Percentiles rank a stretch among this genome's conserved stretches.
These are phyloP conservation scores for Penicillium digitatum DNA, from an alignment of 2,329 filamentous ascomycete genomes.

Conservation along the genomic window DNA sequence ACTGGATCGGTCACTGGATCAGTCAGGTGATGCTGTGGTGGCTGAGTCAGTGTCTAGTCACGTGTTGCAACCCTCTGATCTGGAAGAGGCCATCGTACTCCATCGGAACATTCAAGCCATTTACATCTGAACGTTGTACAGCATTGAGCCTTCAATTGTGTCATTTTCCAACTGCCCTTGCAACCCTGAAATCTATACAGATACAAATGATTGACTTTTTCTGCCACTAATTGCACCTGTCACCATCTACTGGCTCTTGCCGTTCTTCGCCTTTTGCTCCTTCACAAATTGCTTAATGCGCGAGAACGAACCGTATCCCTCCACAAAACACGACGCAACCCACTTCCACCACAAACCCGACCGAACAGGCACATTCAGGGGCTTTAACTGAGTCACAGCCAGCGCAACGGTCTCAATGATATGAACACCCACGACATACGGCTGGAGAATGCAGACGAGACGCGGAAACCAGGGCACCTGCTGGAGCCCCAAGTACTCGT, in stretches of 20 bases:
- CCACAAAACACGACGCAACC: conserved; percentile 51
- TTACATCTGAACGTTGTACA: neutral
- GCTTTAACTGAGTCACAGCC: conserved; percentile 45
- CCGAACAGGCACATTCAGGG: conserved; percentile 50
- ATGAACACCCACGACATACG: conserved; percentile 62
- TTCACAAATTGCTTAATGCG: conserved; percentile 47
- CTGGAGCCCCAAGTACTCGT: conserved; percentile 47
- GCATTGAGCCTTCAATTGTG: neutral
- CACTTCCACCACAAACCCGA: conserved; percentile 53
- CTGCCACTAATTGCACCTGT: neutral
- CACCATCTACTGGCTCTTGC: conserved; percentile 23
- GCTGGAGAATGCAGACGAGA: conserved; percentile 58
- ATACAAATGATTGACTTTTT: neutral
- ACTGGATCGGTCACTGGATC: neutral
- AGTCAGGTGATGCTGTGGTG: conserved; percentile 23
- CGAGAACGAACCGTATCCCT: conserved; percentile 49
- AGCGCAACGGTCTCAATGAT: conserved; percentile 55
- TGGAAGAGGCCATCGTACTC: neutral
- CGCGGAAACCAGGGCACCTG: conserved; percentile 57
- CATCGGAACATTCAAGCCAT: neutral
- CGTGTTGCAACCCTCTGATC: neutral
- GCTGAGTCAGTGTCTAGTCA: conserved; percentile 13
- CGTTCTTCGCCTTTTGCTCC: conserved; percentile 36
- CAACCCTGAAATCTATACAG: neutral
- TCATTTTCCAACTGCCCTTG: neutral